Base-by-base conservation (phyloP, 257 asterid species). In the Lithospermum erythrorhizon region DNA sequence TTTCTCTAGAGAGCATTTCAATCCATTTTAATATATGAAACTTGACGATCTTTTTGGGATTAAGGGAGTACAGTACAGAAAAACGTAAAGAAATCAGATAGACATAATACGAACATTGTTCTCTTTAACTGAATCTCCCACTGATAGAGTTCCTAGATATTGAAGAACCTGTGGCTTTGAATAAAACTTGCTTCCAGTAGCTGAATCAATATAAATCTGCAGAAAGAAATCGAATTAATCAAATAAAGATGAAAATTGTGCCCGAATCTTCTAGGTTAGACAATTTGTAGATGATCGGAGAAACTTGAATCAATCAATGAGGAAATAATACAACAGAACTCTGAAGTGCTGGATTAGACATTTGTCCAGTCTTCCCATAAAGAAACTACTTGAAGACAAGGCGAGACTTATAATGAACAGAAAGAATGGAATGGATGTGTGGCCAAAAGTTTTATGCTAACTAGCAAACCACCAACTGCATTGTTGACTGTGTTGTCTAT, bases 131-230 rank as follows among this genome's bases (percentile, higher is more conserved):
- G 48, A 58, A 41, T 30, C 70, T 65, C 66, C 68, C 61, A 63
- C 16, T 63, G 69, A 47, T 41, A 41, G 16, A 41, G 48, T 41
- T 57, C 65, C 62, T 72, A 87, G 67, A 69, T 82, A 79, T 74
- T 63, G 69, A 53, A 67, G 27, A 48, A 82, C 85, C 59, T 80
- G 68, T 55, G 75, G 70, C 78, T 73, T 79, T 21, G 95, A 82
- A 73, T 81, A 79, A 63, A 77, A 79, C 73, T 61, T 82, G 73
- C 18, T 68, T 59, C 84, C 87, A 61, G 83, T 66, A 45, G 76
- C 67, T 62, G 68, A 68, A 27, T 83, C 84, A 55, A 67, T 68
- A 71, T 84, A 87, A 53, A 72, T 69, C 95, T 87, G 82, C 76
- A 84, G 59, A 57, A 59, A 25, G 1, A 55, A 45, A 21, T 9